phyloP scores from a whole-genome alignment of 768 basidiomycete species.

The Panellus pusillus region DNA sequence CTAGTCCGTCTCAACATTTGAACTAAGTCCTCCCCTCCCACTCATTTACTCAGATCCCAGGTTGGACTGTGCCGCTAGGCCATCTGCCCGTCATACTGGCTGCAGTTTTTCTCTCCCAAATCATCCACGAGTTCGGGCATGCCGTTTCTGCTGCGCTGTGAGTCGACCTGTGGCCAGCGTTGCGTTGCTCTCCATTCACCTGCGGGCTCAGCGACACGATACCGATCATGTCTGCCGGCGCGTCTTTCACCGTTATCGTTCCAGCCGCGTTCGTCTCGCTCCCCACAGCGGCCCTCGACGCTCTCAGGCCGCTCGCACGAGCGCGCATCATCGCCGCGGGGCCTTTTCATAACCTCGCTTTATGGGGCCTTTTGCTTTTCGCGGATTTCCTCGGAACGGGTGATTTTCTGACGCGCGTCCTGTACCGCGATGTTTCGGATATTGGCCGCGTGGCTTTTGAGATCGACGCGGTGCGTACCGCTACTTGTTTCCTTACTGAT shows the following conservation, averaged over 20 bases:
- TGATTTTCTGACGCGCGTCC: slow-evolving; percentile 33
- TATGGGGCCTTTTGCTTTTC: slow-evolving; percentile 49
- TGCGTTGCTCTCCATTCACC: background rate
- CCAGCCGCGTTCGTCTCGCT: slow-evolving; percentile 79
- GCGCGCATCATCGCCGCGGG: slow-evolving; percentile 72
- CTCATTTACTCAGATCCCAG: slow-evolving; percentile 64
- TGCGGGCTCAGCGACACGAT: slow-evolving; percentile 54
- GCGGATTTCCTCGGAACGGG: slow-evolving; percentile 35
- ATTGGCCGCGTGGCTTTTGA: slow-evolving; percentile 55
- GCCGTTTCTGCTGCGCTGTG: slow-evolving; percentile 75
- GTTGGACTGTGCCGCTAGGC: slow-evolving; percentile 73
- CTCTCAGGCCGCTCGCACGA: slow-evolving; percentile 41
- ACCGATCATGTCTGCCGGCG: slow-evolving; percentile 60
- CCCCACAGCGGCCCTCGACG: slow-evolving; percentile 40
- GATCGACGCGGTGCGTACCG: slow-evolving; percentile 46
- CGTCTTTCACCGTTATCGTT: slow-evolving; percentile 59
- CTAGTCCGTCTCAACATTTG: slow-evolving; percentile 30
- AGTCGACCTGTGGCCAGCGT: slow-evolving; percentile 26
- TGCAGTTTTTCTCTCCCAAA: slow-evolving; percentile 61
- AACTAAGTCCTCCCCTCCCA: background rate
- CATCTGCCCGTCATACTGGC: slow-evolving; percentile 68
- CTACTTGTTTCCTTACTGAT: background rate
- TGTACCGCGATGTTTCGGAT: slow-evolving; percentile 54
- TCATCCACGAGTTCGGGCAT: slow-evolving; percentile 83
- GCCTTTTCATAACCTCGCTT: slow-evolving; percentile 73